Base-by-base conservation (phyloP, 2,329 filamentous ascomycete genomes). In the Chaetomium strumarium region DNA sequence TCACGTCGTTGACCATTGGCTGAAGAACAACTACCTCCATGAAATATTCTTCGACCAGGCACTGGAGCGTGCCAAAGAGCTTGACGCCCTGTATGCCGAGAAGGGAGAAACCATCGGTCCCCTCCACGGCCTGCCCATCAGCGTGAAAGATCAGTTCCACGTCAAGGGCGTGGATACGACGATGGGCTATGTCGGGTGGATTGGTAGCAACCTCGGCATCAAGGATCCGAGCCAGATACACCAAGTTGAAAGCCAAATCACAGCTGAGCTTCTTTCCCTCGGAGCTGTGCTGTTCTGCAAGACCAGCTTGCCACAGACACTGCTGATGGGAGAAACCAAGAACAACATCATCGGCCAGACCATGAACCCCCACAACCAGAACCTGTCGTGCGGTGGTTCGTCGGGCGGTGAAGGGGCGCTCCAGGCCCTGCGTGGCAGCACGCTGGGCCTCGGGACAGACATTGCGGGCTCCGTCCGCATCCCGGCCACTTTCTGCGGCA, bases 51-150 rank as follows among this genome's bases (percentile, higher is more conserved):
- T 79, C 58, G 67, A 72, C 2, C 60, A 70, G 11, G 80, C 79
- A 1, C 39, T 81, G 0, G 52, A 68, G 14, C 69, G 69, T 12
- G 78, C 78, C 0, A 63, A 67, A 16, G 60, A 70, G 17, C 69
- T 81, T 0, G 79, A 81, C 51, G 63, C 67, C 0, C 68, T 77
- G 55, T 72, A 70, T 30, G 64, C 64, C 10, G 57, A 69, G 16
- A 65, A 74, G 20, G 70, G 69, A n/a, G 13, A 37, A 37, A 37
- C 75, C 1, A 62, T 78, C 2, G 83, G 82, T 0, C 81, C 82
- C 1, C 69, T 86, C 0, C 81, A 85, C 60, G 82, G 83, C 7
- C 69, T 86, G 0, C 81, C 82, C 0, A 70, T 86, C 44, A 72
- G 70, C 31, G 56, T 78, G 36, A 78, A 75, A 52, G 71, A 76